phyloP scores from a whole-genome alignment of 495 filamentous ascomycete species.

The Rhypophila decipiens region DNA sequence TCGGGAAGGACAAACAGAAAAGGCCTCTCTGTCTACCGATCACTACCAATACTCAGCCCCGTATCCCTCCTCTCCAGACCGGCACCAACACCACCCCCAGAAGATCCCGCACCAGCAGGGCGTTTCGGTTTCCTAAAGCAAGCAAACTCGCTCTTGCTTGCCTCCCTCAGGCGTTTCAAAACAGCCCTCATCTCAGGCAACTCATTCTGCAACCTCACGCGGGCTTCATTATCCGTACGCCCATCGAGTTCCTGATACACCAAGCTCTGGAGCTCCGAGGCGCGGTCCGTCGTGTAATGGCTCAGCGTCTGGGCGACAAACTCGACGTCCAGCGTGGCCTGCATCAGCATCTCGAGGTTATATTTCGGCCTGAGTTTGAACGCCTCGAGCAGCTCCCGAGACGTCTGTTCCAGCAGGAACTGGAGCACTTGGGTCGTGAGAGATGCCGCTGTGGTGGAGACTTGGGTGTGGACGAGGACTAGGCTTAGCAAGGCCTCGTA shows the following conservation, averaged over 20 bases:
- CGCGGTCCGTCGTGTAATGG: constrained; percentile 79
- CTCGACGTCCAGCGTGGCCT: constrained; percentile 93
- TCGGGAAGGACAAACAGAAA: background rate
- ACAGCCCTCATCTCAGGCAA: constrained; percentile 80
- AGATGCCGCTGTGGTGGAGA: constrained; percentile 68
- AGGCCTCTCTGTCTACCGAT: background rate
- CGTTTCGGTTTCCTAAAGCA: constrained; percentile 59
- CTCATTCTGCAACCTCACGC: constrained; percentile 72
- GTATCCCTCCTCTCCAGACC: constrained; percentile 19
- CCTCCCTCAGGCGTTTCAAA: constrained; percentile 75
- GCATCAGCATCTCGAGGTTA: constrained; percentile 77
- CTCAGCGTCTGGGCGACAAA: constrained; percentile 90
- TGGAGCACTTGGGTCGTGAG: constrained; percentile 71
- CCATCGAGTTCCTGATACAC: constrained; percentile 85
- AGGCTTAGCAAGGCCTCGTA: constrained; percentile 76
- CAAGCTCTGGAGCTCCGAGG: constrained; percentile 69
- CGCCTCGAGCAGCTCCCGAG: constrained; percentile 59
- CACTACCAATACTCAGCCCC: constrained; percentile 13
- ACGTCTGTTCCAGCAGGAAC: constrained; percentile 71
- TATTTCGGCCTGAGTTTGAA: constrained; percentile 64
- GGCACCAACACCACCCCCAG: too few species aligned
- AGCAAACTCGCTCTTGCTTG: constrained; percentile 77
- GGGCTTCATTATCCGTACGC: constrained; percentile 78
- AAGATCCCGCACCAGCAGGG: too few species aligned
- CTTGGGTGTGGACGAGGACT: constrained; percentile 86